These are phyloP conservation scores for Cenchrus fungigraminus DNA, from an alignment of 176 grass and related monocot genomes.

Conservation along the genomic window DNA sequence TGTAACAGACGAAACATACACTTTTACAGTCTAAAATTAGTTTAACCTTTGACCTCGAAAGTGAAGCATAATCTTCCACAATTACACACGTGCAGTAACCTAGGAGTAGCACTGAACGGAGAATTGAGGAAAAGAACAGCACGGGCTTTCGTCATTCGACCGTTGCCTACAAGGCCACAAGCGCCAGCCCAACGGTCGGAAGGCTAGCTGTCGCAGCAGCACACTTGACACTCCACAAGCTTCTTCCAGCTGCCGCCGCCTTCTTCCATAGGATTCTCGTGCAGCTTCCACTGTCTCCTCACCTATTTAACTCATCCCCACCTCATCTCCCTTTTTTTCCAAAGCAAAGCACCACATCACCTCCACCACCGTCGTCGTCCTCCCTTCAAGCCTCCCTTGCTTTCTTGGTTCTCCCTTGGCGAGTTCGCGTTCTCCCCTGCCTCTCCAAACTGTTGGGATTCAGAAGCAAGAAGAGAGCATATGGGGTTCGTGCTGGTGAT, in stretches of 20 bases:
- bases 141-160: constrained; percentile 23
- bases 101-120: background rate
- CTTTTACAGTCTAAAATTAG: too few relatives aligned
- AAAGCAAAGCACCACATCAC: constrained; percentile 26
- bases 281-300: constrained; percentile 17
- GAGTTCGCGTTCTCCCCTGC: background rate
- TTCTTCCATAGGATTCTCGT: constrained; percentile 39
- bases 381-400: background rate
- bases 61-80: background rate
- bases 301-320: background rate
- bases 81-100: background rate
- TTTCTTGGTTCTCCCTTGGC: background rate
- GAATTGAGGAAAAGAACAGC: background rate
- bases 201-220: background rate
- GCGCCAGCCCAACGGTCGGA: constrained; percentile 39
- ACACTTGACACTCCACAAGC: constrained; percentile 32
- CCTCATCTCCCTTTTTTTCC: background rate
- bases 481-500: constrained; percentile 80
- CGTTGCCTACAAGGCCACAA: constrained; percentile 13
- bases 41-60: background rate
- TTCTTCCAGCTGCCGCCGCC: constrained; percentile 25
- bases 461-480: background rate
- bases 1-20: too few relatives aligned
- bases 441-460: background rate
- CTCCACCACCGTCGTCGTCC: background rate